Evolutionary conservation across 2,329 filamentous ascomycete species (phyloP).

Genomic region (Aspergillus alliaceus): DNA sequence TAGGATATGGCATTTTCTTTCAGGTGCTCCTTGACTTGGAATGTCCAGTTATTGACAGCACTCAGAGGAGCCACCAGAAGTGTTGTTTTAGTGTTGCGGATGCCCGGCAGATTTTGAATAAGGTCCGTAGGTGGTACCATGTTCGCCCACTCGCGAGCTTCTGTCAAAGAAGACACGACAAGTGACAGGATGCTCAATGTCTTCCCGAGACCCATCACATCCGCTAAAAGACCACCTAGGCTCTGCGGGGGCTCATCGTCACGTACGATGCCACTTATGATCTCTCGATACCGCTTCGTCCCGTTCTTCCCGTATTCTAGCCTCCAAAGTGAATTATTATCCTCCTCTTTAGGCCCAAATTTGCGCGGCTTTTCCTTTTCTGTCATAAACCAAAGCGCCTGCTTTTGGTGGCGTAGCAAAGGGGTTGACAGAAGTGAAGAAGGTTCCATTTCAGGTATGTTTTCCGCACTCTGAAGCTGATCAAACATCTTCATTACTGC

Average conservation of each 20-base stretch:
- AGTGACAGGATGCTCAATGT: conserved; percentile 83
- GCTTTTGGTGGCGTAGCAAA: conserved; percentile 82
- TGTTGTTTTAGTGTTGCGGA: conserved; percentile 73
- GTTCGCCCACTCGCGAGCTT: conserved; percentile 63
- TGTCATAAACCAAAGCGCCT: conserved; percentile 84
- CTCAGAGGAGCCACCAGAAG: conserved; percentile 86
- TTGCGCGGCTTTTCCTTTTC: conserved; percentile 68
- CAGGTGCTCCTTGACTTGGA: conserved; percentile 84
- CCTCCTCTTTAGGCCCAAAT: conserved; percentile 59
- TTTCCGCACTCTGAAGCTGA: conserved; percentile 71
- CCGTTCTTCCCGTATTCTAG: conserved; percentile 57
- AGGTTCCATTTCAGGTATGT: conserved; percentile 72
- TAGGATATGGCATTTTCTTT: conserved; percentile 63
- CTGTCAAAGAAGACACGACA: conserved; percentile 63
- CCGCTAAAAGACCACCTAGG: conserved; percentile 72
- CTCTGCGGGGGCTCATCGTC: conserved; percentile 63
- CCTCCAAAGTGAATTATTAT: conserved; percentile 77
- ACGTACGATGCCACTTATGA: conserved; percentile 74
- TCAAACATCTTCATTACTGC: conserved; percentile 89
- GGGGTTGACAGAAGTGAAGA: conserved; percentile 62
- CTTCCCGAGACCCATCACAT: conserved; percentile 89
- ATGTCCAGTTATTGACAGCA: conserved; percentile 91
- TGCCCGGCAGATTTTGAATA: conserved; percentile 30
- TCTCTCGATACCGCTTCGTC: conserved; percentile 69
- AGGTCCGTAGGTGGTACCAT: conserved; percentile 49